phyloP scores from a whole-genome alignment of 208 protist genomes.

The Zelonia costaricensis region DNA sequence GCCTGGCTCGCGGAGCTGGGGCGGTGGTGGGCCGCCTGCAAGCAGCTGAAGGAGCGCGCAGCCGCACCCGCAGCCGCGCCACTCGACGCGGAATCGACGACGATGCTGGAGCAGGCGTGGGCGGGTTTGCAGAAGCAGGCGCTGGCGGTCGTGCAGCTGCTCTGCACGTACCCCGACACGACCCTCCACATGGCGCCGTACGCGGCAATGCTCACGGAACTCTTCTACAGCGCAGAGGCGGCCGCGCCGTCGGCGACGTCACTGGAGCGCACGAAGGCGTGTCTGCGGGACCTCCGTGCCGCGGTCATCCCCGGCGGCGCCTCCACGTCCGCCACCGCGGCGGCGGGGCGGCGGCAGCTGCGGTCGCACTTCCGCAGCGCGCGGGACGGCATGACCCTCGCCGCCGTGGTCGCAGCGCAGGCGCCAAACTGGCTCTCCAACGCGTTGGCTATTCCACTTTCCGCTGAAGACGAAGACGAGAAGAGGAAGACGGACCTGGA shows the following conservation, averaged over 20 bases:
- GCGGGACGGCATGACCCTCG: conserved; percentile 6
- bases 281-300: conserved; percentile 19
- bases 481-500: background rate
- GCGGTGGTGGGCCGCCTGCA: conserved; percentile 20
- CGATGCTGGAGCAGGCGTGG: conserved; percentile 17
- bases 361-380: conserved; percentile 7
- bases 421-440: background rate
- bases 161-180: conserved; percentile 21
- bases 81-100: background rate
- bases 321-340: conserved; percentile 3
- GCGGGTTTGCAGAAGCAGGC: conserved; percentile 11
- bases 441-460: background rate
- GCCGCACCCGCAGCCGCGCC: background rate
- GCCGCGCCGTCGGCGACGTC: background rate
- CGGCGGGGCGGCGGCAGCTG: background rate
- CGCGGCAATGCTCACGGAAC: conserved; percentile 6
- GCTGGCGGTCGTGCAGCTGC: conserved; percentile 3
- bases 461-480: background rate
- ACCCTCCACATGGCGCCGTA: conserved; percentile 23
- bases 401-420: background rate
- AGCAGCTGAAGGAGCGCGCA: background rate
- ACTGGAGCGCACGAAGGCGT: conserved; percentile 16
- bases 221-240: conserved; percentile 7
- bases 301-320: too few relatives aligned
- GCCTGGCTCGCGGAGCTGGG: conserved; percentile 6